Percentiles rank a stretch among this genome's conserved stretches.
Conservation (phyloP, 805 yeast genomes). For the Metschnikowia shivogae region DNA sequence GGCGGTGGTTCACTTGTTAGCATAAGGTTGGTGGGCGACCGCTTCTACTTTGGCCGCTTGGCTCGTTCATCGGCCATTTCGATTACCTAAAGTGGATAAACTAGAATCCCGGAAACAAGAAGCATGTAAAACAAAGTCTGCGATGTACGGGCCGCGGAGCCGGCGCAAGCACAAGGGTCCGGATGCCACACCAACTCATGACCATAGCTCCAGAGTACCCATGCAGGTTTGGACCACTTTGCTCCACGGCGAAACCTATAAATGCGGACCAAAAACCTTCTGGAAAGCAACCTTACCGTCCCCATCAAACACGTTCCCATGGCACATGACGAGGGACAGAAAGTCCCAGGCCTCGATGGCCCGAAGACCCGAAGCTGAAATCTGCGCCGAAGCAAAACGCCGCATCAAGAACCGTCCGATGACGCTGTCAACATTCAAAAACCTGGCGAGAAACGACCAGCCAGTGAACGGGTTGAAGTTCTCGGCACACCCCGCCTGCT, state of each 20-base stretch:
- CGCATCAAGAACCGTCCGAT: constrained; percentile 30
- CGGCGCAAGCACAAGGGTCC: too few species aligned
- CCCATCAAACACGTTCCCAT: constrained; percentile 17
- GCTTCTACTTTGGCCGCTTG: too few species aligned
- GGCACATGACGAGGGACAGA: constrained; percentile 23
- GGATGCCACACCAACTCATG: too few species aligned
- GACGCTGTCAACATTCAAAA: constrained; percentile 37
- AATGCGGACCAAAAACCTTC: constrained; percentile 13
- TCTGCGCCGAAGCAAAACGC: constrained; percentile 18
- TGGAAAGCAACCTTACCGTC: constrained; percentile 15
- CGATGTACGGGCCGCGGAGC: too few species aligned
- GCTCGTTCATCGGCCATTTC: too few species aligned
- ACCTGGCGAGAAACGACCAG: constrained; percentile 35
- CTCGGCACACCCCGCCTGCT: constrained; percentile 43
- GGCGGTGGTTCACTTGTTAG: too few species aligned
- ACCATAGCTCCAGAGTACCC: too few species aligned
- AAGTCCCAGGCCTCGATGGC: constrained; percentile 25
- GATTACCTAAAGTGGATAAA: too few species aligned
- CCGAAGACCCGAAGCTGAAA: constrained; percentile 15
- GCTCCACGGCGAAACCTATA: neutral
- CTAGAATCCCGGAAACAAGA: too few species aligned
- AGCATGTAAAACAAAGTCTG: too few species aligned
- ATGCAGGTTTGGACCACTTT: too few species aligned
- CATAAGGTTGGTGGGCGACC: too few species aligned
- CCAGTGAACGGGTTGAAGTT: constrained; percentile 44